phyloP scores from a whole-genome alignment of 495 filamentous ascomycete species.

The Daldinia bambusicola region DNA sequence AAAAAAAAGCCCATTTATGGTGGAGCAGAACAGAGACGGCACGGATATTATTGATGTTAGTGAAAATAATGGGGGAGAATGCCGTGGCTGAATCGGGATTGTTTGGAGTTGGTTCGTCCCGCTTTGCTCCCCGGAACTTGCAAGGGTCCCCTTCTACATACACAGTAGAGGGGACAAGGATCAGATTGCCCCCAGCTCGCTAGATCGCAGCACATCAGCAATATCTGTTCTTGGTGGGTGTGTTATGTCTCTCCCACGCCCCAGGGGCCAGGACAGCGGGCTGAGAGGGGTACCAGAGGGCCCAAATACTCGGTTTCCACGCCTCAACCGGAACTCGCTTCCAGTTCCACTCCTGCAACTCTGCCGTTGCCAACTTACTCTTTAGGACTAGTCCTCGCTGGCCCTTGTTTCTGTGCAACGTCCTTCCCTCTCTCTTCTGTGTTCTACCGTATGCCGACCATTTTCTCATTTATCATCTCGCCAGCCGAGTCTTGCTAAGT shows the following conservation, averaged over 20 bases:
- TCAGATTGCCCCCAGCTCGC: slow-evolving; percentile 42
- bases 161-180: slow-evolving; percentile 23
- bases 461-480: slow-evolving; percentile 44
- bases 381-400: slow-evolving; percentile 42
- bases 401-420: slow-evolving; percentile 40
- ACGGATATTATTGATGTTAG: slow-evolving; percentile 49
- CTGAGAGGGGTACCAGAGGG: slow-evolving; percentile 45
- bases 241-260: slow-evolving; percentile 42
- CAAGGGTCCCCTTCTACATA: slow-evolving; percentile 19
- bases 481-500: slow-evolving; percentile 29
- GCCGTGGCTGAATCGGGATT: slow-evolving; percentile 45
- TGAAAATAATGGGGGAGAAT: slow-evolving; percentile 27
- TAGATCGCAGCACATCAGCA: slow-evolving; percentile 44
- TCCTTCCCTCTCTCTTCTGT: slow-evolving; percentile 29
- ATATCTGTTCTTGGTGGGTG: slow-evolving; percentile 22
- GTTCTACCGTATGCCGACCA: slow-evolving; percentile 34
- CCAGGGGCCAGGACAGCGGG: slow-evolving; percentile 47
- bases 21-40: slow-evolving; percentile 41
- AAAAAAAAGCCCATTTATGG: slow-evolving; percentile 43
- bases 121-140: slow-evolving; percentile 39
- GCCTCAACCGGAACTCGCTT: slow-evolving; percentile 48
- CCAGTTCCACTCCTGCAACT: slow-evolving; percentile 46
- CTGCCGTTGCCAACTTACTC: slow-evolving; percentile 43
- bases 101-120: slow-evolving; percentile 45
- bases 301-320: slow-evolving; percentile 48